Base-by-base conservation (phyloP, 805 yeast genomes). In the Yamadazyma tumulicola region DNA sequence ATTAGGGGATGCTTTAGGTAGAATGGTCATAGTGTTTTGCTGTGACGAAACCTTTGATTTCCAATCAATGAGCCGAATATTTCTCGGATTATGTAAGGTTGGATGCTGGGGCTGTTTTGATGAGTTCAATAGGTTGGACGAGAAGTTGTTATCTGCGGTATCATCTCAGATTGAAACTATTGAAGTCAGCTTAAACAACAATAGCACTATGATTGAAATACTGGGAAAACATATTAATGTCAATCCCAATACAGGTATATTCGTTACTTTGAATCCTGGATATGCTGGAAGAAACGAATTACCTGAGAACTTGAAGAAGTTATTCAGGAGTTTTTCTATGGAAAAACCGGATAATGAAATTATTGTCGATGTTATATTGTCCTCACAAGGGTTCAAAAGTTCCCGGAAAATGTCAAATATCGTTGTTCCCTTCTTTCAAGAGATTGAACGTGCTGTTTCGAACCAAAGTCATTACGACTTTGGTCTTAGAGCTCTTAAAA, bases 21-120 rank as follows among this genome's bases (percentile, higher is more conserved):
- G 77, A 38, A 75, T 78, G 74, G 96, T 87, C 0, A 55, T 84
- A 8, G 96, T 91, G 0, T 89, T 91, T 55, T 81, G 87, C 52
- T 91, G 97, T 62, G 97, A 91, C 49, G 95, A 89, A 32, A 63
- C 85, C 0, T 91, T 86, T 61, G 95, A 89, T 48, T 83, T 73
- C 48, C 81, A 74, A 37, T 74, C 95, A 0, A 81, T 91, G 56
- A 77, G 85, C 8, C 63, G 97, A 29, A 75, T 91, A 16, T 61
- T 91, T 20, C 50, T 76, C 15, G 97, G 97, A 30, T 65, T 88
- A 7, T 80, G 89, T 40, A 79, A 79, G 41, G 75, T 87, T 5
- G 96, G 96, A 1, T 81, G 88, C 1, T 91, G 96, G 95, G 95
- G 89, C 4, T 91, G 97, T 57, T 91, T 91, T 60, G 97, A 91